Evolutionary conservation across 192 early-diverging fungal genomes (phyloP).

Genomic region (Coemansia sp.): DNA sequence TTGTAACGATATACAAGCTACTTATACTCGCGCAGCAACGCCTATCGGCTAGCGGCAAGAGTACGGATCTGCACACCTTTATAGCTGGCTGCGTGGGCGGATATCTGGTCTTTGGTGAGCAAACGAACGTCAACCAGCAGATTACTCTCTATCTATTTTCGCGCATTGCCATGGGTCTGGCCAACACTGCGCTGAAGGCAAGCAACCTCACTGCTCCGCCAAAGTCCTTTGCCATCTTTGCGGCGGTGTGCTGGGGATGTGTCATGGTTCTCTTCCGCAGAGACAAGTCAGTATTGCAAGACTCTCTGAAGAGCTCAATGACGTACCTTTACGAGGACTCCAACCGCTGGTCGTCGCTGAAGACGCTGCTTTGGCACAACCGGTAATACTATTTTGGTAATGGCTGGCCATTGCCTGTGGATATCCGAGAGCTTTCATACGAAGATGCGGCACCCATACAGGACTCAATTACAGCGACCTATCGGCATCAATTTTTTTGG

Average conservation of each 20-base stretch:
- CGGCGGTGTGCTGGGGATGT: slow-evolving; percentile 90
- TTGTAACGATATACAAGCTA: slow-evolving; percentile 95
- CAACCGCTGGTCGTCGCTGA: slow-evolving; percentile 73
- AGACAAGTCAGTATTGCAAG: slow-evolving; percentile 84
- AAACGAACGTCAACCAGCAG: slow-evolving; percentile 96
- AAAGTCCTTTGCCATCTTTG: slow-evolving; percentile 87
- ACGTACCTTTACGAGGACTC: slow-evolving; percentile 93
- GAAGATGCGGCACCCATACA: background rate
- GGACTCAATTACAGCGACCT: background rate
- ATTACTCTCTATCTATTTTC: slow-evolving; percentile 95
- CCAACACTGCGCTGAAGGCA: slow-evolving; percentile 77
- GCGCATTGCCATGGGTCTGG: slow-evolving; percentile 84
- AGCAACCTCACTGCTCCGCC: slow-evolving; percentile 71
- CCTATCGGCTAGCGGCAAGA: slow-evolving; percentile 70
- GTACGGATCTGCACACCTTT: slow-evolving; percentile 80
- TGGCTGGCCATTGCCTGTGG: background rate
- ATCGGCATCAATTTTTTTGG: background rate
- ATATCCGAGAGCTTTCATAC: no score
- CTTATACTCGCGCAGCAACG: slow-evolving; percentile 77
- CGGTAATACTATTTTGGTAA: slow-evolving; percentile 48
- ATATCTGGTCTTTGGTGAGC: slow-evolving; percentile 92
- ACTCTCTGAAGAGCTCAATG: slow-evolving; percentile 93
- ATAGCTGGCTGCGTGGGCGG: slow-evolving; percentile 90
- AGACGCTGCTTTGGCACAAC: slow-evolving; percentile 83
- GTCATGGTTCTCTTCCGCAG: slow-evolving; percentile 96